Evolutionary conservation across 768 basidiomycete genomes (phyloP).

Genomic region (Austroboletus eburneus): DNA sequence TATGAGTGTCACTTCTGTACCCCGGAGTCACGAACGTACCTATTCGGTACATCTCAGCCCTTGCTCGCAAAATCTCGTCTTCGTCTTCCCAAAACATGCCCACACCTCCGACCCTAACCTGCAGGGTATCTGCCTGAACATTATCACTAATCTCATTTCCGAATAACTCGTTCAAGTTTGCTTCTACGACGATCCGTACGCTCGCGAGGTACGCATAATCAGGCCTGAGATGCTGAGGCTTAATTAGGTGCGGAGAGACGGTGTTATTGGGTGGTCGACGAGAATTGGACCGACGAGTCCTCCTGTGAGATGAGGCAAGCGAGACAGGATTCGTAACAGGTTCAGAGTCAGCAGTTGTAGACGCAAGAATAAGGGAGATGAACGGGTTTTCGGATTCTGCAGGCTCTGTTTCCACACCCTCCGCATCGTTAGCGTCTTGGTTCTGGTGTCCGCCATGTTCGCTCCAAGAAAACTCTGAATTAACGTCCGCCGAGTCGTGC

Average conservation of each 20-base stretch:
- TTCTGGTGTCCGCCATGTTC: background rate
- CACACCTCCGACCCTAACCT: slow-evolving; percentile 2
- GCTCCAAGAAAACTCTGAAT: background rate
- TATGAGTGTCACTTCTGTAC: background rate
- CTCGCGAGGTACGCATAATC: slow-evolving; percentile 53
- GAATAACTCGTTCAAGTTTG: slow-evolving; percentile 43
- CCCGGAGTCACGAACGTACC: slow-evolving; percentile 1
- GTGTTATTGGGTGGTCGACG: slow-evolving; percentile 12
- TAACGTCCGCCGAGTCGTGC: slow-evolving; percentile 6
- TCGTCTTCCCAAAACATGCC: slow-evolving; percentile 29
- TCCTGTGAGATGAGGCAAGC: slow-evolving; percentile 11
- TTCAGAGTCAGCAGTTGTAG: background rate
- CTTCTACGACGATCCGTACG: slow-evolving; percentile 47
- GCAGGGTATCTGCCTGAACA: background rate
- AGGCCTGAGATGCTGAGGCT: slow-evolving; percentile 33
- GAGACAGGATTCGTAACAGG: background rate
- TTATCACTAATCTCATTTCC: background rate
- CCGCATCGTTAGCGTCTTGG: background rate
- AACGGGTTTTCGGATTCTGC: slow-evolving; percentile 6
- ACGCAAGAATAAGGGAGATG: slow-evolving; percentile 9
- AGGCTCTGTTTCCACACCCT: slow-evolving; percentile 11
- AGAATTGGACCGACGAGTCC: slow-evolving; percentile 16
- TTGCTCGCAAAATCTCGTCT: slow-evolving; percentile 12
- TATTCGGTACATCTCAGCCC: background rate
- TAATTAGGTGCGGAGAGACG: slow-evolving; percentile 18